These are phyloP conservation scores for Bryoerythrophyllum caledonicum DNA, from an alignment of 225 moss, liverwort and hornwort genomes.

Conservation along the genomic window DNA sequence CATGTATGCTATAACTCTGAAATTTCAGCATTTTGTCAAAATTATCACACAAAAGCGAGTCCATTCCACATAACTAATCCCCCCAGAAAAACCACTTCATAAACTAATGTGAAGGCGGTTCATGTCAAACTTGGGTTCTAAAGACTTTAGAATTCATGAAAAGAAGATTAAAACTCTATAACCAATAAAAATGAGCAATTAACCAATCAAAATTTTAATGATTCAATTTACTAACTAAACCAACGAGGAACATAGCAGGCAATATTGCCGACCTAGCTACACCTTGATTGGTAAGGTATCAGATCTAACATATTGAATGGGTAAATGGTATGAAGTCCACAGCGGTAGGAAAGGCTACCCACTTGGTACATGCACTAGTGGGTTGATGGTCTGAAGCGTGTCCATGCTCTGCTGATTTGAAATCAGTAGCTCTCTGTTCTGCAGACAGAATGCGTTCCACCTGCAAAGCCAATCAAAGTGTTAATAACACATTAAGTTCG, in stretches of 20 bases:
- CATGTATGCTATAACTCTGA: slow-evolving; percentile 86
- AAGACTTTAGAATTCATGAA: slow-evolving; percentile 3
- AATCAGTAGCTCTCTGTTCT: slow-evolving; percentile 89
- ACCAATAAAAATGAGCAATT: neutral
- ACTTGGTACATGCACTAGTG: slow-evolving; percentile 87
- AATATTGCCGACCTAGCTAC: neutral
- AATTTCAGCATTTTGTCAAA: slow-evolving; percentile 26
- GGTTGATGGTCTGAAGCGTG: slow-evolving; percentile 76
- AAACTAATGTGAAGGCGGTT: neutral
- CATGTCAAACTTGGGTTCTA: slow-evolving; percentile 6
- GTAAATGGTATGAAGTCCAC: slow-evolving; percentile 9
- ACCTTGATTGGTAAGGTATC: neutral
- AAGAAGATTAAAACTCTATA: neutral
- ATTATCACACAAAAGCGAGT: neutral
- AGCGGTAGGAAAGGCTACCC: slow-evolving; percentile 25
- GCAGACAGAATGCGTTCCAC: slow-evolving; percentile 83
- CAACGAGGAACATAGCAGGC: slow-evolving; percentile 4
- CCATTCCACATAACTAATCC: neutral
- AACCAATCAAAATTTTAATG: neutral
- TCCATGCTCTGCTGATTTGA: slow-evolving; percentile 79
- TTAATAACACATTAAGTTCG: slow-evolving; percentile 15
- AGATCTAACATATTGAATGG: neutral
- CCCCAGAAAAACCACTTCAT: neutral
- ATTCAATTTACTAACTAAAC: neutral
- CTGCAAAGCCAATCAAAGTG: slow-evolving; percentile 39